A percentile compares a stretch with the other conserved stretches of the same genome.
Evolutionary conservation across 108 stramenopile genomes (phyloP).

Genomic region (Epithemia pelagica): DNA sequence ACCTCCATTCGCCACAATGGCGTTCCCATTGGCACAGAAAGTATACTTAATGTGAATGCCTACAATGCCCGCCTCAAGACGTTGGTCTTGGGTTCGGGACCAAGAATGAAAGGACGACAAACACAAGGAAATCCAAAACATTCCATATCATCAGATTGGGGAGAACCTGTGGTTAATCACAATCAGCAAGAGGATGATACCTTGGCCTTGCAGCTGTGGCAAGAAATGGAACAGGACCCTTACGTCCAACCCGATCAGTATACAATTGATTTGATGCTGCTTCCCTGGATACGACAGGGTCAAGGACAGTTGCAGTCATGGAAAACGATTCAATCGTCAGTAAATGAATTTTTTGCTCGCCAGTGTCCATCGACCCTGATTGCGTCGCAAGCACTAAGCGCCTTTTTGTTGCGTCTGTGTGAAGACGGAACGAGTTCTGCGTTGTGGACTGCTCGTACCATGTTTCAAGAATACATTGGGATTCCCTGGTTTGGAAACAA

Average conservation of each 20-base stretch:
- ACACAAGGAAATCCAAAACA: slow-evolving; percentile 12
- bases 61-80: slow-evolving; percentile 64
- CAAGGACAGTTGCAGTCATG: slow-evolving; percentile 11
- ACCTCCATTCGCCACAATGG: not conserved
- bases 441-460: slow-evolving; percentile 34
- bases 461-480: slow-evolving; percentile 48
- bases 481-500: not conserved
- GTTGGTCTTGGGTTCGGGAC: slow-evolving; percentile 7
- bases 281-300: slow-evolving; percentile 38
- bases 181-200: slow-evolving; percentile 15
- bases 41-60: slow-evolving; percentile 38
- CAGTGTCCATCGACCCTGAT: slow-evolving; percentile 11
- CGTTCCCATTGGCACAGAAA: too few relatives aligned
- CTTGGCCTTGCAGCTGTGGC: slow-evolving; percentile 30
- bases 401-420: slow-evolving; percentile 42
- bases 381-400: slow-evolving; percentile 45
- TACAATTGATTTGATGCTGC: slow-evolving; percentile 57
- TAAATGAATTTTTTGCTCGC: slow-evolving; percentile 26
- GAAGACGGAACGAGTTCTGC: not conserved
- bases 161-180: too few relatives aligned
- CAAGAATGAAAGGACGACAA: slow-evolving; percentile 5
- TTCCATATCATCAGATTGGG: too few relatives aligned
- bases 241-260: slow-evolving; percentile 44
- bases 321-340: slow-evolving; percentile 7
- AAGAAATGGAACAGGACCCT: slow-evolving; percentile 28